Base-by-base conservation (phyloP, 106 monocot species). In the Apostasia shenzhenica region DNA sequence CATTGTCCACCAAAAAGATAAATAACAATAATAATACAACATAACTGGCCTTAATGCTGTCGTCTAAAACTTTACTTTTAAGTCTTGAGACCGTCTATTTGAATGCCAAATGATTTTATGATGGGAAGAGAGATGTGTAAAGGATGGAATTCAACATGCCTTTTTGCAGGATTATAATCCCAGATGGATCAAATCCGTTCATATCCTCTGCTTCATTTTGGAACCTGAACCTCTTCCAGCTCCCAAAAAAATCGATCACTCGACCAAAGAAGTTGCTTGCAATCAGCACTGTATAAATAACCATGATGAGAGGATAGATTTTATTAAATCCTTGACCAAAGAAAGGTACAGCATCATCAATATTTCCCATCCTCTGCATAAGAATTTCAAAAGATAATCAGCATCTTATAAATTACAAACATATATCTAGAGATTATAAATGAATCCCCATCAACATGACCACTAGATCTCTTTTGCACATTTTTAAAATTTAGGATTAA, bases 171-270 rank as follows among this genome's bases (percentile, higher is more conserved):
- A 97, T 97, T 59, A 97, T 87, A 59, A 92, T 68, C 40, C 95
- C 95, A 44, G 95, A 97, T n/a, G 95, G 82, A 85, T 97, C 89
- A 72, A 89, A 87, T 2, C 95, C 95, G 84, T 86, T 78, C 66
- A 86, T 77, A 80, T 92, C 84, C 6, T 84, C 84, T 63, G 78
- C 84, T 63, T 92, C 92, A 55, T 72, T 81, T 74, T 87, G 86
- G 54, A 97, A 76, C 42, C 60, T 86, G 67, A 97, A 84, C 76
- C 76, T 78, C 78, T 89, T 97, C 86, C 88, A 97, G 68, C 75
- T 89, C 67, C 84, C 95, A 65, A 97, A 81, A 71, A 78, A 88
- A 9, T 82, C 84, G 53, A 89, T 79, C 44, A 93, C 55, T 74
- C 92, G 88, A 73, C 79, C 84, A 63, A 88, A 88, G 73, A 88